Base-by-base conservation (phyloP, 2,329 filamentous ascomycete genomes). In the Elsinoe fawcettii region DNA sequence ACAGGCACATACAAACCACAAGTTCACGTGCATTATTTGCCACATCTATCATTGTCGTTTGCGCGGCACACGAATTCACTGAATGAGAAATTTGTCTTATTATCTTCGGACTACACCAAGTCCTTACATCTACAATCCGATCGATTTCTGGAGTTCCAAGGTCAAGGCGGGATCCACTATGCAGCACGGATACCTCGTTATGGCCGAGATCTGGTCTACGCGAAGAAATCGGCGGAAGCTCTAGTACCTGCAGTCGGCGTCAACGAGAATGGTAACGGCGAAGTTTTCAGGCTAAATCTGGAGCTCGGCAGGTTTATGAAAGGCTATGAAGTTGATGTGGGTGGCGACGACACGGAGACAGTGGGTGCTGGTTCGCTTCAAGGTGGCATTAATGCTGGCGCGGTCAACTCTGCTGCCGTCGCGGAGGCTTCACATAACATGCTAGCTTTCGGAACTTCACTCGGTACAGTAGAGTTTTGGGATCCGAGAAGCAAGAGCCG, bases 401-500 rank as follows among this genome's bases (percentile, higher is more conserved):
- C 87, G 53, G 90, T 97, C 55, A 96, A 97, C 67, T 85, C 85
- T 6, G 92, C 84, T 11, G 86, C 91, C 2, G 83, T 96, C 60
- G 93, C 93, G 2, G 89, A 96, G 68, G 81, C 86, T 39, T 91
- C 88, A 49, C 93, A 99, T 70, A 93, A 93, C 58, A 77, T 99
- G 3, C 79, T 91, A 32, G 91, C 92, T 0, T 99, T 99, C 66
- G 93, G 95, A 55, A 99, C 93, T 1, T 91, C 90, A 2, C 76
- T 93, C 58, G 92, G 93, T n/a, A 96, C 92, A 0, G 89, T 97
- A 23, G 93, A 99, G 69, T 92, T 97, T 67, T 99, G 91, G 89
- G 93, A 99, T 69, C 82, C 91, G 1, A 82, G 93, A 59, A 90
- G 88, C 27, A 86, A 90, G 67, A 86, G 86, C 56, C 80, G 90